phyloP scores from a whole-genome alignment of 2,329 filamentous ascomycete genomes.

The Calycina herbarum region DNA sequence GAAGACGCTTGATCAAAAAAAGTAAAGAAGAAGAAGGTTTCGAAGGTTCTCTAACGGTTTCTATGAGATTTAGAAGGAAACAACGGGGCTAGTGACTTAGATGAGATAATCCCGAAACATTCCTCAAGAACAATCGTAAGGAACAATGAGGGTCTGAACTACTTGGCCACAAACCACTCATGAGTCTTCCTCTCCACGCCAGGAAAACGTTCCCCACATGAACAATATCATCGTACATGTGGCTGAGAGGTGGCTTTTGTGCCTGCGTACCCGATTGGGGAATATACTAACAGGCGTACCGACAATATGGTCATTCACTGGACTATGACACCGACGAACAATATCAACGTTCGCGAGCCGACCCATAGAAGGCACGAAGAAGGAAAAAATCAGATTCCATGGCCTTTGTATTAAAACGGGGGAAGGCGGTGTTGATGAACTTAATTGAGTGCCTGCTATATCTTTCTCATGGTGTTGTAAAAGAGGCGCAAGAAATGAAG shows the following conservation, averaged over 20 bases:
- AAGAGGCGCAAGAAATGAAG: no score
- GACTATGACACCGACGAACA: neutral
- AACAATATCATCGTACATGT: slow-evolving; percentile 1
- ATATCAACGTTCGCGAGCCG: neutral
- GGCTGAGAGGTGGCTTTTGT: neutral
- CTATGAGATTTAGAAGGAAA: neutral
- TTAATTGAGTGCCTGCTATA: no score
- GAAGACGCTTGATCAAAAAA: neutral
- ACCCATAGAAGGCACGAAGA: neutral
- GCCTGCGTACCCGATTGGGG: neutral
- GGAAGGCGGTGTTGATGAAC: no score
- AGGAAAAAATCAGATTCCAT: neutral
- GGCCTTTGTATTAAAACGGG: no score
- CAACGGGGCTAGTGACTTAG: neutral
- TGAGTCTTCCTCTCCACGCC: neutral
- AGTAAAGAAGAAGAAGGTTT: neutral
- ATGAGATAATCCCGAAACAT: neutral
- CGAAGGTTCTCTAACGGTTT: neutral
- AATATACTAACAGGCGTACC: neutral
- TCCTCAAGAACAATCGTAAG: neutral
- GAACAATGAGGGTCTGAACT: neutral
- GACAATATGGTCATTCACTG: neutral
- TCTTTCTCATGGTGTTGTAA: no score
- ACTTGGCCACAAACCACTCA: neutral
- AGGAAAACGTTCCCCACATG: neutral